These are phyloP conservation scores for Magnusiomyces paraingens DNA, from an alignment of 1,139 yeast genomes.

Conservation along the genomic window DNA sequence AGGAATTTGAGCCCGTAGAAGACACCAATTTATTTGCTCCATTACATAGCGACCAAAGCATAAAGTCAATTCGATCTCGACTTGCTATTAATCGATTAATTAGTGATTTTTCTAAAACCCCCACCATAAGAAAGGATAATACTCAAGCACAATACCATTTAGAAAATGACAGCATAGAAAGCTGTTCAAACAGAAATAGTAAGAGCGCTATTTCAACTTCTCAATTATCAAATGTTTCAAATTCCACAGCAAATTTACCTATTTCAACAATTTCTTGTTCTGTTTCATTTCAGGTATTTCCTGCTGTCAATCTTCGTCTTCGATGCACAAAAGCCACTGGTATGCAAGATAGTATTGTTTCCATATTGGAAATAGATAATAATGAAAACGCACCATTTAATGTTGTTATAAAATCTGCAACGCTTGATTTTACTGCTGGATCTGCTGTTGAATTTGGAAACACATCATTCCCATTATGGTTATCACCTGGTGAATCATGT, in stretches of 20 bases:
- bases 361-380: conserved; percentile 51
- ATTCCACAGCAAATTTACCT: not conserved
- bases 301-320: conserved; percentile 49
- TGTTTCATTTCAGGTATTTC: conserved; percentile 38
- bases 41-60: conserved; percentile 17
- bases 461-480: conserved; percentile 28
- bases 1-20: conserved; percentile 22
- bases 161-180: no score
- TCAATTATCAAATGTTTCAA: not conserved
- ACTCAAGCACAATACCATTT: not conserved
- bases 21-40: conserved; percentile 23
- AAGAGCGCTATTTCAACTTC: not conserved
- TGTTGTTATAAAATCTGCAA: conserved; percentile 33
- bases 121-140: not conserved
- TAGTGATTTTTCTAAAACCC: not conserved
- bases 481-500: conserved; percentile 31
- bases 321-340: conserved; percentile 55
- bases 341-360: conserved; percentile 44
- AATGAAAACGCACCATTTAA: conserved; percentile 35
- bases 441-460: conserved; percentile 35
- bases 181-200: not conserved
- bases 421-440: conserved; percentile 41
- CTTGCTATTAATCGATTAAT: conserved; percentile 12
- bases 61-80: conserved; percentile 13
- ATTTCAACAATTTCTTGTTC: conserved; percentile 7